Percentiles rank a stretch among this genome's conserved stretches.
Evolutionary conservation across 331 rosid species (phyloP).

Genomic region (Erythrophleum ivorense): DNA sequence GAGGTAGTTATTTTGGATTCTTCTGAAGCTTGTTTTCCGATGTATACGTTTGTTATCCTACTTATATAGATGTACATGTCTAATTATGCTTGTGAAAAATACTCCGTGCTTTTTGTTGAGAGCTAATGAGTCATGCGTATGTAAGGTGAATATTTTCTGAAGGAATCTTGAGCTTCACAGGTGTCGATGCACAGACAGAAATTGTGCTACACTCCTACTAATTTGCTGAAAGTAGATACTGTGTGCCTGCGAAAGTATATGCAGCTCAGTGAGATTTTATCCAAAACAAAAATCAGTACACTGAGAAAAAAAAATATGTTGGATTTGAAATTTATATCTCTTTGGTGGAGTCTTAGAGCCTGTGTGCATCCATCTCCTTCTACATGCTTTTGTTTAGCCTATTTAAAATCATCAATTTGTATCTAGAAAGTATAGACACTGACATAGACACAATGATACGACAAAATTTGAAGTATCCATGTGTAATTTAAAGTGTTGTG

Average conservation of each 20-base stretch:
- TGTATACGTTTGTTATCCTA: not conserved
- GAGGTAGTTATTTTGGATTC: slow-evolving; percentile 56
- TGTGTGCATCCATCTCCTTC: not conserved
- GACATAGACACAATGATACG: not conserved
- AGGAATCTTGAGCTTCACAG: not conserved
- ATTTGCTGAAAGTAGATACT: not conserved
- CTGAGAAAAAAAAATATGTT: not conserved
- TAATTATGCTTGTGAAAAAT: not conserved
- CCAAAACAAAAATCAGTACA: not conserved
- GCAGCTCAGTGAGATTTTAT: not conserved
- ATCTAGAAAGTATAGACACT: not conserved
- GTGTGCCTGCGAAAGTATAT: not conserved
- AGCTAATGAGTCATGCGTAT: not conserved
- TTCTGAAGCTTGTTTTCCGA: not conserved
- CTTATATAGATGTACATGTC: not conserved
- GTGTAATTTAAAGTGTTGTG: not conserved
- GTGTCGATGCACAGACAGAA: not conserved
- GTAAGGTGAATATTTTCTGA: too few species aligned
- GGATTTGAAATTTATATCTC: not conserved
- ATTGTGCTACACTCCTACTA: not conserved
- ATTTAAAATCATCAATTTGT: not conserved
- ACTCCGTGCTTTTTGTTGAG: not conserved
- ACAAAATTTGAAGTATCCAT: not conserved
- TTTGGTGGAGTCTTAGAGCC: not conserved
- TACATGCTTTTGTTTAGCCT: not conserved